Base-by-base conservation (phyloP, 768 basidiomycete genomes). In the Tubosaeta sp. region DNA sequence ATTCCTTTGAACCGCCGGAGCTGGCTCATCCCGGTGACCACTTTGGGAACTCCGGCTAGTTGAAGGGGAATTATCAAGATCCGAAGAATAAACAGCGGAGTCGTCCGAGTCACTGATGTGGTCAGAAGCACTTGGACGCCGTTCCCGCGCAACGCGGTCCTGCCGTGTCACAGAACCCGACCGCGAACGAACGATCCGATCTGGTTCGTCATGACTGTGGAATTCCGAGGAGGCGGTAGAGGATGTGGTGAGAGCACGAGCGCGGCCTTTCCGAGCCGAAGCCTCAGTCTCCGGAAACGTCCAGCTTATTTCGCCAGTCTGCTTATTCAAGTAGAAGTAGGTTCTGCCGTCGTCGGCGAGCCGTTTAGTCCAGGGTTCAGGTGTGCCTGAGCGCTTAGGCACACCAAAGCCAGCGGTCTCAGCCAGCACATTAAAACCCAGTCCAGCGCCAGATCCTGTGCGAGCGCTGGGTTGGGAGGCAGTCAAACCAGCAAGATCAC, bases 361-460 rank as follows among this genome's bases (percentile, higher is more conserved):
- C 50, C 82, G 82, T 61, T 80, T 81, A 19, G 84, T 72, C 93
- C 93, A 95, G n/a, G 86, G 86, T 59, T 91, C 86, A 17, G 88
- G 86, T 5, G 82, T 83, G 13, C 80, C 76, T 16, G 79, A 77
- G 26, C 79, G 78, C 44, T 75, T 79, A 17, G 74, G 78, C 29
- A 85, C 61, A 37, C 85, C 86, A 62, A 86, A 85, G 9, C 84
- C 84, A 29, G 81, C 77, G 31, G 70, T 69, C 45, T 75, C 71
- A 14, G 58, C 51, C 13, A 69, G 55, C 27, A 73, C 71, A 17
- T 65, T 65, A 50, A 80, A 74, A 11, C 77, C 79, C 39, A 81
- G 71, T 26, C 76, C 79, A 32, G 79, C 78, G 50, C 75, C 79
- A 7, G 76, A 74, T 25, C 78, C 82, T 42, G 76, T 74, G 35